These are phyloP conservation scores for Edaphochlamys debaryana DNA, from an alignment of 139 green algal species.

Conservation along the genomic window DNA sequence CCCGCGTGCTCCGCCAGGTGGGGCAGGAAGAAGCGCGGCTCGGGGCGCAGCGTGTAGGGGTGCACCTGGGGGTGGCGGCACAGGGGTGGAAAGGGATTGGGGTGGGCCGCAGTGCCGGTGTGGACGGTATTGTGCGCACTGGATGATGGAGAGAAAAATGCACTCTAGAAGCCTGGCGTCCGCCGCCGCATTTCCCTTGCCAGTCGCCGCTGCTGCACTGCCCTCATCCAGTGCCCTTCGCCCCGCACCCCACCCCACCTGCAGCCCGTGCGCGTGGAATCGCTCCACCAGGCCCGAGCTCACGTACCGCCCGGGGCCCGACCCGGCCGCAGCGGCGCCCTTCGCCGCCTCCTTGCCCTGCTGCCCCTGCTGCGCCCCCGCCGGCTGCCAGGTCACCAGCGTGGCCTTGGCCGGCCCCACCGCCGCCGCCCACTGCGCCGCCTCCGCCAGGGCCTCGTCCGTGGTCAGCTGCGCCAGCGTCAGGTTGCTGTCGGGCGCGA, in stretches of 20 bases:
- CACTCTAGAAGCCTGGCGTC: too few relatives aligned
- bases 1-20: conserved; percentile 13
- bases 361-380: neutral
- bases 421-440: neutral
- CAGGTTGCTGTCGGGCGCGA: conserved; percentile 10
- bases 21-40: conserved; percentile 46
- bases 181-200: too few relatives aligned
- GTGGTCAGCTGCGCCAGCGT: conserved; percentile 15
- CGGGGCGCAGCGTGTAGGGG: conserved; percentile 41
- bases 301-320: conserved; percentile 1
- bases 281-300: conserved; percentile 35
- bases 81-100: neutral
- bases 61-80: conserved; percentile 18
- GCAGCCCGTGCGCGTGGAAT: neutral
- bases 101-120: too few relatives aligned
- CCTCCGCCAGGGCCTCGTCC: neutral
- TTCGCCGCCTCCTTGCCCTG: neutral
- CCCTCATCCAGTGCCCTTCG: too few relatives aligned
- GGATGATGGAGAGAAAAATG: too few relatives aligned
- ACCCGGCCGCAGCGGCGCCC: neutral
- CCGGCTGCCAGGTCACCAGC: conserved; percentile 11
- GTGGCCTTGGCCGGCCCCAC: conserved; percentile 19
- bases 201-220: too few relatives aligned
- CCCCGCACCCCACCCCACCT: too few relatives aligned
- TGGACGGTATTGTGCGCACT: too few relatives aligned